Evolutionary conservation across 345 rosid species (phyloP), one percentile per base, ranked within the genome.

Genomic region (Salix caprea): DNA sequence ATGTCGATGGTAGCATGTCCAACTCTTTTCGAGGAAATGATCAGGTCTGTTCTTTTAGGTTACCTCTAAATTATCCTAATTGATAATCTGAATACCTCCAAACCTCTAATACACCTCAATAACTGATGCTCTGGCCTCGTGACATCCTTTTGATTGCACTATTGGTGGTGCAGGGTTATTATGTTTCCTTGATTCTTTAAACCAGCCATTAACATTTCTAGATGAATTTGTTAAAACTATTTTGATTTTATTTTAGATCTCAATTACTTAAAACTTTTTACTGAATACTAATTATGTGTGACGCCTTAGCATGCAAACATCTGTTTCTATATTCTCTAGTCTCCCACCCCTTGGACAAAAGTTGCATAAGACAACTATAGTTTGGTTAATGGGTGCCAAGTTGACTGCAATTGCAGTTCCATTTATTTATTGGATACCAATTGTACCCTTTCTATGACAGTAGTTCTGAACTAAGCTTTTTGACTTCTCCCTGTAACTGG

Each of bases 11-110:
- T 62, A 86, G 87, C 89, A 85, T 93, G 85, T 90, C 99, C 50
- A 96, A 96, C 83, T 90, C 98, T 13, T 93, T 91, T 82, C 89
- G 94, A 79, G 98, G 97, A 88, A 96, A 88, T 78, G 99, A 96
- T 75, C 99, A 96, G 99, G 99, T 95, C 78, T 73, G 89, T 80
- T 76, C 71, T 74, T 79, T 74, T n/a, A 61, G 32, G 67, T 73
- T 56, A 48, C 52, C 71, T 78, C 7, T 36, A 36, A 5, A 36
- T 36, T 36, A 36, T 36, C 37, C 37, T 36, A 36, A 36, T 36
- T 36, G 37, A 36, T 36, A 36, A 36, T 36, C 37, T 36, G 37
- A 36, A 36, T 36, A 36, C 37, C 37, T 36, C 37, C 37, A 36
- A 36, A 48, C 58, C 71, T 78, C 23, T 15, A 26, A 5, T 34